Evolutionary conservation across 192 early-diverging fungal species (phyloP), one percentile per base, ranked within the genome.

Genomic region (Entomortierella beljakovae): DNA sequence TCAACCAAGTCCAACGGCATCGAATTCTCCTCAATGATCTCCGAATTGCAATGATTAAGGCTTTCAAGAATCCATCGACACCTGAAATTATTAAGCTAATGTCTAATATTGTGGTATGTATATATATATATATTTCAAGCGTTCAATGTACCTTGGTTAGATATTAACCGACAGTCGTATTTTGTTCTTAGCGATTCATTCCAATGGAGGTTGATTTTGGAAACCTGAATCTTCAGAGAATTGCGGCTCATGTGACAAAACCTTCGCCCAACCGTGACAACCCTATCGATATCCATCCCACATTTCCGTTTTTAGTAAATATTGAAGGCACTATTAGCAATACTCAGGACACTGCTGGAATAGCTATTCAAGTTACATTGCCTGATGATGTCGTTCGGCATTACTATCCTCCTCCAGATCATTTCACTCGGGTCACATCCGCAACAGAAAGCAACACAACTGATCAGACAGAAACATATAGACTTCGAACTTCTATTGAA

Each of bases 401-500:
- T 35, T 76, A 65, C 28, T 71, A 69, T 35, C 81, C 72, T 15
- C 81, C 81, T 18, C 32, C 57, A 9, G 73, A 68, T 43, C 81
- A 82, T 42, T 82, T 82, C 46, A 70, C 64, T 9, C 61, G 10
- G 1, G 29, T 72, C 11, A 51, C 34, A 6, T 57, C 37, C 25
- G 25, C 20, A 34, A 54, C 6, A 57, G 31, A 22, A 15, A n/a
- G 40, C 6, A 7, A 22, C 32, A 7, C n/a, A 38, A 8, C 23
- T 25, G 11, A 6, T 8, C 6, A 31, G 25, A 11, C 56, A 34
- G 26, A 31, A 0, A 55, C 67, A 0, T 79, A 64, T 40, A 49
- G 75, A 43, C 62, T 79, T 6, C 66, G 75, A n/a, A 79, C 75
- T 13, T 70, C 62, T 18, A 79, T 79, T 32, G 75, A 79, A 28